phyloP scores from a whole-genome alignment of 495 filamentous ascomycete species.

The Rostrohypoxylon terebratum region DNA sequence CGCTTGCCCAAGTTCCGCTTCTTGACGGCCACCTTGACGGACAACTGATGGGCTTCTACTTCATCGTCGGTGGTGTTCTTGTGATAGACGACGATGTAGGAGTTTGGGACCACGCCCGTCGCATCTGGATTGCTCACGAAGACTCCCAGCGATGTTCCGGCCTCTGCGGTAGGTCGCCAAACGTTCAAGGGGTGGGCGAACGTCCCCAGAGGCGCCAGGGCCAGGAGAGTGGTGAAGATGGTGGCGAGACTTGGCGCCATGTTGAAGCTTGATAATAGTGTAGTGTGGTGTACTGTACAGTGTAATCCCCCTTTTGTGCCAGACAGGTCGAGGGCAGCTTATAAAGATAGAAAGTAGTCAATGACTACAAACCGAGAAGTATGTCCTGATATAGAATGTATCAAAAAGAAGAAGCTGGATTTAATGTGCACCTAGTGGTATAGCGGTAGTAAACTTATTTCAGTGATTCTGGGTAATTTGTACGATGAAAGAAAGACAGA shows the following conservation, averaged over 20 bases:
- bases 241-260: constrained; percentile 49
- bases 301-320: constrained; percentile 33
- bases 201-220: constrained; percentile 47
- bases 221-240: constrained; percentile 50
- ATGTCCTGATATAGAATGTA: constrained; percentile 18
- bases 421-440: not conserved
- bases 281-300: too few species aligned
- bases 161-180: constrained; percentile 42
- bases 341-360: constrained; percentile 9
- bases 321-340: constrained; percentile 35
- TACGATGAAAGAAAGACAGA: not conserved
- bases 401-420: not conserved
- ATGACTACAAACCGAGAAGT: constrained; percentile 13
- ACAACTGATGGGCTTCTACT: constrained; percentile 55
- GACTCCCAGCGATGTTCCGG: constrained; percentile 52
- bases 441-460: constrained; percentile 1
- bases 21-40: constrained; percentile 56
- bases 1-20: constrained; percentile 63
- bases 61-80: constrained; percentile 55
- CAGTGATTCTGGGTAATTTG: not conserved
- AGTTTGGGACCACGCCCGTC: constrained; percentile 56
- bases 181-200: constrained; percentile 35
- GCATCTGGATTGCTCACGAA: constrained; percentile 59
- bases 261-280: constrained; percentile 19
- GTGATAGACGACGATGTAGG: constrained; percentile 65